Percentiles rank a stretch among this genome's conserved stretches.
Conservation (phyloP, 768 basidiomycete species). For the Rhodosporidiobolus odoratus region DNA sequence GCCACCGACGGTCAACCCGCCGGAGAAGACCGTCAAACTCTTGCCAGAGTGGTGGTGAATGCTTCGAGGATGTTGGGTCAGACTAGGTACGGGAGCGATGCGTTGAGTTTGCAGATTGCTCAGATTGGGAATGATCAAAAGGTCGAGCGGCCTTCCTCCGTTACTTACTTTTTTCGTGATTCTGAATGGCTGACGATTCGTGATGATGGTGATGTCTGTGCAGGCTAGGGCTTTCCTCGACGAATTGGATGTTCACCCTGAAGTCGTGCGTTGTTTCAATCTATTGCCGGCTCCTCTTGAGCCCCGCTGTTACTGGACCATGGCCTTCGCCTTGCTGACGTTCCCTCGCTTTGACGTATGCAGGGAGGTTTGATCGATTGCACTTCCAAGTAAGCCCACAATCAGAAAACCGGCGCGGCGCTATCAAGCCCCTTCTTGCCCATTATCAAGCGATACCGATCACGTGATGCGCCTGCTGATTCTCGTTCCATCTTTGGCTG, state of each 20-base stretch:
- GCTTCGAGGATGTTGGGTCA: slow-evolving; percentile 8
- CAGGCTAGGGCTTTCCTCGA: slow-evolving; percentile 46
- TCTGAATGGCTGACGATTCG: not conserved
- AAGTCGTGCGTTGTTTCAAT: no score
- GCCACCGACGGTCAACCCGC: slow-evolving; percentile 40
- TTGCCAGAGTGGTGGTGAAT: slow-evolving; percentile 13
- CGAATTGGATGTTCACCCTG: slow-evolving; percentile 2
- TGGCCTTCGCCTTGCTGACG: no score
- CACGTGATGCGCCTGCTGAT: not conserved
- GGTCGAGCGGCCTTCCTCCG: slow-evolving; percentile 3
- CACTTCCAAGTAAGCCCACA: not conserved
- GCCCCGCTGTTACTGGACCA: no score
- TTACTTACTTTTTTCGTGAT: not conserved
- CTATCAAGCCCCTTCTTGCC: not conserved
- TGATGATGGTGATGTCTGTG: slow-evolving; percentile 16
- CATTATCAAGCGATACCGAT: not conserved
- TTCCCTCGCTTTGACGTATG: not conserved
- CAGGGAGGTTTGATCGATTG: slow-evolving; percentile 4
- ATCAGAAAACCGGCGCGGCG: not conserved
- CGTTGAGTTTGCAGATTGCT: slow-evolving; percentile 44
- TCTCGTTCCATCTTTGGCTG: not conserved
- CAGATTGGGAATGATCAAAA: slow-evolving; percentile 34
- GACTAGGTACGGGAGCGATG: slow-evolving; percentile 43
- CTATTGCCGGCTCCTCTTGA: no score
- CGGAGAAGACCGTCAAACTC: slow-evolving; percentile 18